Base-by-base conservation (phyloP, 2,329 filamentous ascomycete species). In the Fusarium coicis region DNA sequence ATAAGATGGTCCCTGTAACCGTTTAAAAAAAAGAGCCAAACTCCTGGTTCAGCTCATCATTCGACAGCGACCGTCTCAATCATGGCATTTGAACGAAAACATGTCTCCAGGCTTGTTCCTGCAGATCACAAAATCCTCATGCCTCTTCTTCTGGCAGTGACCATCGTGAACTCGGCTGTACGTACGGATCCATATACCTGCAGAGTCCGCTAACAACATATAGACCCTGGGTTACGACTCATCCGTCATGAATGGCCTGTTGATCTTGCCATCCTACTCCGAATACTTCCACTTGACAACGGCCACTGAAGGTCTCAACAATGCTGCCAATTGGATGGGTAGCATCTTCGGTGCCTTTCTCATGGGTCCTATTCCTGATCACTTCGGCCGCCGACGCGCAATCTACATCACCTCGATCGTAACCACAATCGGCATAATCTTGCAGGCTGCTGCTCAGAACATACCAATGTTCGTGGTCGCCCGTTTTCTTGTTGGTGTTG, bases 21-120 rank as follows among this genome's bases (percentile, higher is more conserved):
- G 6, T 1, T 7, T 8, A 15, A 10, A 10, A 15, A 28, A 14
- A 15, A n/a, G 14, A 36, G 9, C 15, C n/a, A 9, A 49, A 28
- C 32, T 26, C n/a, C 30, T n/a, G 23, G 26, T 8, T 36, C 7
- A 8, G 26, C 18, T 37, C 39, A 58, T 23, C 21, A 23, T 26
- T 7, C 7, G 7, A 16, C 8, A 6, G 11, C n/a, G 7, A 14
- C 18, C 19, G 12, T n/a, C 9, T 28, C 15, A 9, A 37, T 6
- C 11, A 58, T 58, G 55, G 10, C 23, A n/a, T 50, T 50, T 18
- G 55, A 58, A n/a, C 55, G 55, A 15, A 50, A 58, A 1, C 32
- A 58, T 30, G 32, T 58, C 32, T 58, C 55, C 4, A 58, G 55
- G 55, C 55, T 58, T n/a, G 55, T 58, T 15, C 55, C 55, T 37